phyloP scores from a whole-genome alignment of 345 rosid species.

The Gynandropsis gynandra region DNA sequence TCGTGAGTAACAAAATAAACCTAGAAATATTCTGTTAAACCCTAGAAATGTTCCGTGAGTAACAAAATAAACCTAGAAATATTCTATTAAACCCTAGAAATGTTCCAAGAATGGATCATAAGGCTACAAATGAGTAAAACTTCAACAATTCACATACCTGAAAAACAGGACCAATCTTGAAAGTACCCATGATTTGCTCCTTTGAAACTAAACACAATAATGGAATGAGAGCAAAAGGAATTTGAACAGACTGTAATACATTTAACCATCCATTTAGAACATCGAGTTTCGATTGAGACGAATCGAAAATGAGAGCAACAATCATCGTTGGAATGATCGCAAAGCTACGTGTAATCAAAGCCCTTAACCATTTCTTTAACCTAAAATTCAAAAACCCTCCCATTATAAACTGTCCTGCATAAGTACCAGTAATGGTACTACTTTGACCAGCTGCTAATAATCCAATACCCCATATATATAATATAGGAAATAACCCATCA shows the following conservation, averaged over 20 bases:
- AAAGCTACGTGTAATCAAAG: slow-evolving; percentile 57
- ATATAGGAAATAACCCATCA: slow-evolving; percentile 64
- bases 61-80: too few species aligned
- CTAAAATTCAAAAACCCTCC: slow-evolving; percentile 69
- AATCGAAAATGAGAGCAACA: slow-evolving; percentile 51
- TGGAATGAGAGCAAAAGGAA: slow-evolving; percentile 74
- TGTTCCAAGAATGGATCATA: too few species aligned
- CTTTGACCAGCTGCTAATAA: slow-evolving; percentile 76
- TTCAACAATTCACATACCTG: slow-evolving; percentile 32
- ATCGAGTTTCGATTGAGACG: slow-evolving; percentile 57
- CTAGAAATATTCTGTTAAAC: too few species aligned
- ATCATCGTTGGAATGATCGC: slow-evolving; percentile 70
- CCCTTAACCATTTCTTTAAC: slow-evolving; percentile 64
- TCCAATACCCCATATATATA: slow-evolving; percentile 73
- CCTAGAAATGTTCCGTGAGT: too few species aligned
- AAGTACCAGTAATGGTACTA: slow-evolving; percentile 76
- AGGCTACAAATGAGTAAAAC: background rate
- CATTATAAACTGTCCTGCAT: slow-evolving; percentile 27
- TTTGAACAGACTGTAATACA: slow-evolving; percentile 75
- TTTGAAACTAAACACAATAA: slow-evolving; percentile 67
- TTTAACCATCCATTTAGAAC: slow-evolving; percentile 69
- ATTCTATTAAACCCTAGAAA: too few species aligned
- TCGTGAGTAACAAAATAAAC: too few species aligned
- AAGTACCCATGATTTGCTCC: slow-evolving; percentile 62
- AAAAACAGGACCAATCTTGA: slow-evolving; percentile 49